A percentile compares a stretch with the other conserved stretches of the same genome.
Evolutionary conservation across 2,329 filamentous ascomycete species (phyloP).

Genomic region (Pseudohalonectria lignicola): DNA sequence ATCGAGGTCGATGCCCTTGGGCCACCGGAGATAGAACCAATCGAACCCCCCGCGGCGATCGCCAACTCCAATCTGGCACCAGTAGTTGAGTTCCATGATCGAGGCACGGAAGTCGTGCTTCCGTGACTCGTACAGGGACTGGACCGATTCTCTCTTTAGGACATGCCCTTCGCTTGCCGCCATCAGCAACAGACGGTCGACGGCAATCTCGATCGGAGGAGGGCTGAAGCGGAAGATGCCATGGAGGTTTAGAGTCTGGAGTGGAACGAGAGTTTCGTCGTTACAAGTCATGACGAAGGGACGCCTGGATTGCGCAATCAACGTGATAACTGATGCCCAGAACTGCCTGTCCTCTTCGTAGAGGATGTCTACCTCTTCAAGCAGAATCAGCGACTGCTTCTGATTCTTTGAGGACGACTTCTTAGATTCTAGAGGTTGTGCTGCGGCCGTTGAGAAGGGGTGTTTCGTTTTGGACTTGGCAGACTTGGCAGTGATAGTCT

Average conservation of each 20-base stretch:
- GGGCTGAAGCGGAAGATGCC: conserved; percentile 69
- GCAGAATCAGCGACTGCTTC: conserved; percentile 86
- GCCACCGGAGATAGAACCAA: conserved; percentile 78
- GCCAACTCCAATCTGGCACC: conserved; percentile 93
- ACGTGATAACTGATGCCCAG: conserved; percentile 68
- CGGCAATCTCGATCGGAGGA: conserved; percentile 54
- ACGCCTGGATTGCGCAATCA: conserved; percentile 77
- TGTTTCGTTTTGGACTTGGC: conserved; percentile 10
- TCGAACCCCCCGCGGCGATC: conserved; percentile 79
- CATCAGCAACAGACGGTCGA: conserved; percentile 71
- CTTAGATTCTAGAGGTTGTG: conserved; percentile 12
- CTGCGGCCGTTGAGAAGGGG: no score
- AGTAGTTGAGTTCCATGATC: conserved; percentile 80
- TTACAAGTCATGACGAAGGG: conserved; percentile 96
- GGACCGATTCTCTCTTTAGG: conserved; percentile 55
- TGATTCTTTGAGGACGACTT: conserved; percentile 40
- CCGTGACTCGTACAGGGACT: conserved; percentile 59
- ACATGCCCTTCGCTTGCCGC: conserved; percentile 86
- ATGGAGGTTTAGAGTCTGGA: conserved; percentile 65
- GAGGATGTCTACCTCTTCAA: conserved; percentile 88
- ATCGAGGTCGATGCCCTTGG: conserved; percentile 59
- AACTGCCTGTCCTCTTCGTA: conserved; percentile 96
- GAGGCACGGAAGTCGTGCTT: conserved; percentile 66
- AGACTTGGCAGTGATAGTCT: conserved; percentile 17
- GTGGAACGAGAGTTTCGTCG: conserved; percentile 71